phyloP scores from a whole-genome alignment of 352 stramenopile species.

The Pythium diclinum region DNA sequence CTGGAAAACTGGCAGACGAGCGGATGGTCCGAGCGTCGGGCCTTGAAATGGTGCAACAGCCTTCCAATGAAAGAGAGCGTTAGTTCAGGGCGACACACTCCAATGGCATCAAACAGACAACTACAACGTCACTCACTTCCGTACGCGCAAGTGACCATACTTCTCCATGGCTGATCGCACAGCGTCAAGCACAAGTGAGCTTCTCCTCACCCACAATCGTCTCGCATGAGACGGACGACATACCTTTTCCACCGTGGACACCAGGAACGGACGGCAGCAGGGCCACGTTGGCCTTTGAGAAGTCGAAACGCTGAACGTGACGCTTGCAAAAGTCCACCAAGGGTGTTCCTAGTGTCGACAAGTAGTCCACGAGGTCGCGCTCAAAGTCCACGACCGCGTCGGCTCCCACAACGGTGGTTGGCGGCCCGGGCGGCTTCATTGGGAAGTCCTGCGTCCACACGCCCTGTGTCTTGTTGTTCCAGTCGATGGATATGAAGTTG shows the following conservation, averaged over 20 bases:
- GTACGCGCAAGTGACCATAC: conserved; percentile 74
- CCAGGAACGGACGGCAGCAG: conserved; percentile 70
- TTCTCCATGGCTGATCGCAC: conserved; percentile 65
- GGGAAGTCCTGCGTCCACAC: conserved; percentile 84
- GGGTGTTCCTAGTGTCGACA: conserved; percentile 44
- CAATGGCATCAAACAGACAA: background rate
- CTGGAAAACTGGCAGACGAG: conserved; percentile 85
- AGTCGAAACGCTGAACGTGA: conserved; percentile 54
- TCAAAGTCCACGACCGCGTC: conserved; percentile 46
- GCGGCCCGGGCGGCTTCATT: conserved; percentile 29
- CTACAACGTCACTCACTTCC: conserved; percentile 33
- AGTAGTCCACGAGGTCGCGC: conserved; percentile 55
- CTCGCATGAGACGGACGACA: background rate
- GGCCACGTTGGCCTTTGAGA: conserved; percentile 48
- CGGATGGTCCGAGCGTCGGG: conserved; percentile 50
- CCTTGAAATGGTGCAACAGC: conserved; percentile 47
- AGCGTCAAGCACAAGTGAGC: background rate
- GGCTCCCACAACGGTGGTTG: background rate
- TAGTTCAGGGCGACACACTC: background rate
- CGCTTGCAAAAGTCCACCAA: conserved; percentile 51
- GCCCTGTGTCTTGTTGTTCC: conserved; percentile 82
- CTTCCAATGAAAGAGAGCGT: conserved; percentile 22
- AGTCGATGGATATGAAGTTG: conserved; percentile 80
- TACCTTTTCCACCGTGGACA: conserved; percentile 65
- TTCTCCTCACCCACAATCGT: background rate